Base-by-base conservation (phyloP, 1,284 basidiomycete species). In the Cryptococcus sp. region DNA sequence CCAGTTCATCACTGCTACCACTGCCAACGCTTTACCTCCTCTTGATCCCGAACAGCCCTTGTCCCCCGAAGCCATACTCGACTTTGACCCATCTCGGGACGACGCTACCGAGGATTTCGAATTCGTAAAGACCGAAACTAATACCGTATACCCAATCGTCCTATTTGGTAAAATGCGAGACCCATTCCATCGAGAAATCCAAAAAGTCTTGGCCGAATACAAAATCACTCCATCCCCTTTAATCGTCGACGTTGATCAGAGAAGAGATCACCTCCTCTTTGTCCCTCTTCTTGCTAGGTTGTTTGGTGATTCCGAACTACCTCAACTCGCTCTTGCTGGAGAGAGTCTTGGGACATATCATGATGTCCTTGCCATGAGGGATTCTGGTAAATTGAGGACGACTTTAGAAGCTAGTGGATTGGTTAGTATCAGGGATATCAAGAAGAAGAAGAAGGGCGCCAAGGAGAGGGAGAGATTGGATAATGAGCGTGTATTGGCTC, bases 51-150 rank as follows among this genome's bases (percentile, higher is more conserved):
- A 77, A 4, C 58, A 66, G 18, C 82, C 87, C 0, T 81, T 91
- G 53, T 86, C 90, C 67, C 87, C 88, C 2, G 80, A 85, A 56
- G 80, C 88, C 49, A 80, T 92, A 11, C 80, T 92, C 49, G 89
- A 88, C 64, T 91, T 91, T 69, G 87, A 91, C 70, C 85, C 85
- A 0, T 79, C 83, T 13, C 72, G 76, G 4, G 78, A 79, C 13
- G 82, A 83, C 1, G 75, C 77, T 9, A 79, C 82, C 43, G 63
- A 67, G 4, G 70, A 76, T 53, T 59, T 74, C 44, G 57, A 60
- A 28, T 48, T 71, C n/a, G 64, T 75, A 41, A 61, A 66, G 42
- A 57, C 64, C 21, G 69, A 75, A 43, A 81, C 85, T 19, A 89
- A 88, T 85, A 65, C 79, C 7, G 78, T 82, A 46, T 85, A 88